phyloP scores from a whole-genome alignment of 495 filamentous ascomycete genomes.

The Recurvomyces mirabilis region DNA sequence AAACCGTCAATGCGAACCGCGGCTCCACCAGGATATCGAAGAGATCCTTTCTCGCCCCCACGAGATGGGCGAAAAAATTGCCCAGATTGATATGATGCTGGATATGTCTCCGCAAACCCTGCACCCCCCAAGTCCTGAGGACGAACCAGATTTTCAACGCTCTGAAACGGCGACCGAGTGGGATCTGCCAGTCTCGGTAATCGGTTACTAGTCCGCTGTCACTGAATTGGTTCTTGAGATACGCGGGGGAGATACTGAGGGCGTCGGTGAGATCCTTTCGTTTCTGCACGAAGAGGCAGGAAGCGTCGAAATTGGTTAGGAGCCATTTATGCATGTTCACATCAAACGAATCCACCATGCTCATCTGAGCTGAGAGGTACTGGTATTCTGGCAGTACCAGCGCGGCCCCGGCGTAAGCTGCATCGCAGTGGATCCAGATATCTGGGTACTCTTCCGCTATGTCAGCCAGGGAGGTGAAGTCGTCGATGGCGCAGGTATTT shows the following conservation, averaged over 20 bases:
- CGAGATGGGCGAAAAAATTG: constrained; percentile 54
- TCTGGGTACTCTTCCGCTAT: constrained; percentile 51
- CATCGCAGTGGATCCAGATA: constrained; percentile 94
- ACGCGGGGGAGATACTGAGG: constrained; percentile 71
- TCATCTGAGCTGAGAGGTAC: constrained; percentile 51
- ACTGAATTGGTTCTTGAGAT: constrained; percentile 68
- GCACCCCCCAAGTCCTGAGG: constrained; percentile 70
- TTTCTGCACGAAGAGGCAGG: constrained; percentile 65
- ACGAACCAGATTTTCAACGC: constrained; percentile 97
- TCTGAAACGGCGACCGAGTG: constrained; percentile 84
- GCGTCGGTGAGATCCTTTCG: constrained; percentile 64
- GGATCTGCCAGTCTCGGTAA: constrained; percentile 98
- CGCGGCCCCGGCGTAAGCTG: constrained; percentile 82
- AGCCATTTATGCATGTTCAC: constrained; percentile 99
- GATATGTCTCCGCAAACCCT: constrained; percentile 65
- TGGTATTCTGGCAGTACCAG: constrained; percentile 73
- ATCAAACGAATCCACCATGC: constrained; percentile 73
- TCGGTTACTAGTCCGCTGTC: constrained; percentile 83
- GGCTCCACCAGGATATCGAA: constrained; percentile 70
- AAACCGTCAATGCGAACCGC: constrained; percentile 69
- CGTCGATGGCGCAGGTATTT: constrained; percentile 75
- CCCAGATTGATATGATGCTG: constrained; percentile 54
- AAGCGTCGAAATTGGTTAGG: constrained; percentile 88
- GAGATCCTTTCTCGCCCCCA: constrained; percentile 48
- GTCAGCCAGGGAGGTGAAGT: constrained; percentile 57